Conservation (phyloP, 257 asterid species). For the Coffea eugenioides region DNA sequence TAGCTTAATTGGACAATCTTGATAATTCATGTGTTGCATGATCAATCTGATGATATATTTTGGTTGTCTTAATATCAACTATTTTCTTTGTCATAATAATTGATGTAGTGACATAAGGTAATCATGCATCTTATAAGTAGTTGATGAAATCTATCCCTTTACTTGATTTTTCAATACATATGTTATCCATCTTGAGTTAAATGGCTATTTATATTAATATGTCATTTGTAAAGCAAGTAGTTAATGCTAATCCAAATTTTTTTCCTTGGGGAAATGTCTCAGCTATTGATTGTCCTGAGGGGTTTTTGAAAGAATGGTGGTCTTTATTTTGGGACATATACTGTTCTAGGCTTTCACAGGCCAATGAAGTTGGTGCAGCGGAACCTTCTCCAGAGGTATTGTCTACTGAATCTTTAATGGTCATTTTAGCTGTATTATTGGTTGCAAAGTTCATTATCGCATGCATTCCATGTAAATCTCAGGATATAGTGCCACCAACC, state of each 20-base stretch:
- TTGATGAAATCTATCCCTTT: not conserved
- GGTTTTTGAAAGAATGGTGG: slow-evolving; percentile 56
- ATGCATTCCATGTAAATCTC: not conserved
- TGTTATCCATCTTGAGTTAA: not conserved
- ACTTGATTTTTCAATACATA: not conserved
- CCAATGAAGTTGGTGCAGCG: not conserved
- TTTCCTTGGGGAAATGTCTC: not conserved
- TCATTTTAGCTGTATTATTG: not conserved
- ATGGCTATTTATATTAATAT: not conserved
- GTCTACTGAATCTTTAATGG: not conserved
- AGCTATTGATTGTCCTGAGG: slow-evolving; percentile 38
- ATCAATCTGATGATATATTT: not conserved
- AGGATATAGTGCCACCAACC: slow-evolving; percentile 4
- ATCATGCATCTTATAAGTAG: not conserved
- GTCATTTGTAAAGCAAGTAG: not conserved
- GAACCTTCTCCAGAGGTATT: slow-evolving; percentile 14
- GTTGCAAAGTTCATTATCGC: too few species aligned
- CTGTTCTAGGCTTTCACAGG: slow-evolving; percentile 1
- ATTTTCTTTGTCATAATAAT: not conserved
- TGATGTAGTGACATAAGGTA: not conserved
- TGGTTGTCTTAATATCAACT: not conserved
- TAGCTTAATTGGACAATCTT: not conserved
- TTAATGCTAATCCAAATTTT: not conserved
- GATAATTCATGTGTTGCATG: not conserved
- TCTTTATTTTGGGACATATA: slow-evolving; percentile 35